Base-by-base conservation (phyloP, 768 basidiomycete species). In the Calvatia gigantea region DNA sequence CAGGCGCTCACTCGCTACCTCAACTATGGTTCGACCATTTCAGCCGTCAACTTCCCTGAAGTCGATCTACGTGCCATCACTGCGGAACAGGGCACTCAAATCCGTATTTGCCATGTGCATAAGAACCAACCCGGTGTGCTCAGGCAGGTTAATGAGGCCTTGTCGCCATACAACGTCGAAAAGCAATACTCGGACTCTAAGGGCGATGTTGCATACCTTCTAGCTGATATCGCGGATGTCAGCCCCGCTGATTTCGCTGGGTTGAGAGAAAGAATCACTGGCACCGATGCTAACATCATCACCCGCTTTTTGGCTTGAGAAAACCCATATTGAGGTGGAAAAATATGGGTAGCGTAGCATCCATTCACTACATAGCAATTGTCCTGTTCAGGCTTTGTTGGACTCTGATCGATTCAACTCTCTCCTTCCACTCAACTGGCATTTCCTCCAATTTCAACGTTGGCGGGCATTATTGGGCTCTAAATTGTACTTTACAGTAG, bases 171-270 rank as follows among this genome's bases (percentile, higher is more conserved):
- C 81, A 98, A 99, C 72, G 95, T 99, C 68, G 94, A 96, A 74
- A 98, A 98, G 77, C 97, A 98, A 73, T 98, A 88, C 73, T 94
- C 96, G n/a, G 97, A 99, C 67, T 94, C 92, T 43, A 93, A 93
- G 74, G 90, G 89, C 58, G 91, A 93, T 50, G 73, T 93, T 47
- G 94, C 95, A 23, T 98, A 98, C 71, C 81, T 99, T 60, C 89
- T 99, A 85, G 95, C 95, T 11, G 97, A 99, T 70, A 98, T 99
- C 61, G 86, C 91, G 19, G 83, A 92, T 60, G 94, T 98, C 61
- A 91, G 89, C 66, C 81, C 83, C 57, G 75, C 77, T 52, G 91
- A 97, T 66, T 77, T 96, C 61, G 85, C 83, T 64, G 83, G 75
- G 63, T 78, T 98, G 48, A 87, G 83, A 73, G 86, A 87, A 60